Evolutionary conservation across 1,139 yeast species (phyloP).

Genomic region (Nakaseomyces kungkrabaensis): DNA sequence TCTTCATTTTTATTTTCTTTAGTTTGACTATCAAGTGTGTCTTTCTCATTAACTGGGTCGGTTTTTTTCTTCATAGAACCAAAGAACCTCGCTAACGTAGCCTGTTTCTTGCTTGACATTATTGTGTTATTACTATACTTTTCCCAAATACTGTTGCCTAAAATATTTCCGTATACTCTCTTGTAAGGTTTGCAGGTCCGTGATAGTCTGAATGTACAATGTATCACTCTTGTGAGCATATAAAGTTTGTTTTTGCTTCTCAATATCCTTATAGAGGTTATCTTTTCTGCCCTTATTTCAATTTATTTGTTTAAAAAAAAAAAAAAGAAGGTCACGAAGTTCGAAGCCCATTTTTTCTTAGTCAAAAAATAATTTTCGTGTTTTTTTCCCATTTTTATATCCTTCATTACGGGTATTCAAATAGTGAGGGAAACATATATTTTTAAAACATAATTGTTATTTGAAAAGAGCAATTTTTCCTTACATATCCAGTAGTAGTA

Average conservation of each 20-base stretch:
- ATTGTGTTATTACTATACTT: neutral
- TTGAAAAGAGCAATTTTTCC: no score
- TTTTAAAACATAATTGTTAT: no score
- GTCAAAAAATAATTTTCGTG: no score
- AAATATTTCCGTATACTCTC: neutral
- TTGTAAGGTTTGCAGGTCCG: neutral
- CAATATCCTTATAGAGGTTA: no score
- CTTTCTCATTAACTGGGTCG: neutral
- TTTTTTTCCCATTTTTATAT: no score
- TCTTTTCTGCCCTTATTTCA: neutral
- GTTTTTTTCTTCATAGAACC: constrained; percentile 13
- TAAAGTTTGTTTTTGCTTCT: neutral
- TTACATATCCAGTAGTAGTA: constrained; percentile 25
- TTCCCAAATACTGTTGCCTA: neutral
- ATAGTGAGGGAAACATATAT: no score
- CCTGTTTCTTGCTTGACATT: constrained; percentile 13
- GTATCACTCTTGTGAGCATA: neutral
- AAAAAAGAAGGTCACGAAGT: no score
- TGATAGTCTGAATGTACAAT: neutral
- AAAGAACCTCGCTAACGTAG: constrained; percentile 24
- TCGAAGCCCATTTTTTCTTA: no score
- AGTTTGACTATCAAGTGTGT: neutral
- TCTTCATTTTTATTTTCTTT: neutral
- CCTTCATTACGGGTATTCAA: no score
- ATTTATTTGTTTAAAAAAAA: no score